Evolutionary conservation across 2,329 filamentous ascomycete species (phyloP).

Genomic region (Xylariaceae sp.): DNA sequence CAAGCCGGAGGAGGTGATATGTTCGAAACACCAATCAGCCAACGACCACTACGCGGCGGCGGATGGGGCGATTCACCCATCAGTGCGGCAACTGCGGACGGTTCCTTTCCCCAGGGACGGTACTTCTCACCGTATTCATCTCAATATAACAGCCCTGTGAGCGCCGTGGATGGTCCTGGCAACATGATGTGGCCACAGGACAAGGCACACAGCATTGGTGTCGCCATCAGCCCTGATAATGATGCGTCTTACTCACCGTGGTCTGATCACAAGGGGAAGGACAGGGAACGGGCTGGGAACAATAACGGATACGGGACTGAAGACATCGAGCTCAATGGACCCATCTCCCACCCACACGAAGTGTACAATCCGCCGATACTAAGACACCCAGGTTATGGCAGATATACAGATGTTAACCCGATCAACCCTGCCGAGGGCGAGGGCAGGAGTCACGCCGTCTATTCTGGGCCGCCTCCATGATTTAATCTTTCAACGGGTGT

Average conservation of each 20-base stretch:
- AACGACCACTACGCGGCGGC: constrained; percentile 48
- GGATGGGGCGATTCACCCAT: constrained; percentile 55
- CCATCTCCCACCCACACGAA: neutral
- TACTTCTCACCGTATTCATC: constrained; percentile 61
- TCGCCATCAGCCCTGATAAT: constrained; percentile 42
- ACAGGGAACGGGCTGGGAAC: constrained; percentile 10
- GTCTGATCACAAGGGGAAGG: constrained; percentile 43
- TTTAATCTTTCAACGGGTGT: no score
- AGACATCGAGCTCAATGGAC: constrained; percentile 11
- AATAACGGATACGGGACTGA: constrained; percentile 35
- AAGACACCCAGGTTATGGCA: constrained; percentile 46
- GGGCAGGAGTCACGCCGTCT: neutral
- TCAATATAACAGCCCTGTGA: constrained; percentile 58
- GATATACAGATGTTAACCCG: constrained; percentile 21
- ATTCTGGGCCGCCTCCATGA: no score
- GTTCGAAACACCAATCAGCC: constrained; percentile 53
- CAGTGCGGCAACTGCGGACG: constrained; percentile 39
- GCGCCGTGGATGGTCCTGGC: constrained; percentile 36
- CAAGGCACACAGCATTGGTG: constrained; percentile 38
- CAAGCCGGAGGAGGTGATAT: constrained; percentile 38
- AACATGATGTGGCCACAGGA: constrained; percentile 38
- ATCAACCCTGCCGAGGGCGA: neutral
- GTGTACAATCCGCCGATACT: constrained; percentile 36
- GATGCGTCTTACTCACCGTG: constrained; percentile 27
- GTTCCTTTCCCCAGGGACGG: constrained; percentile 35